phyloP scores from a whole-genome alignment of 2,329 filamentous ascomycete genomes.

The Pezicula carpinea region DNA sequence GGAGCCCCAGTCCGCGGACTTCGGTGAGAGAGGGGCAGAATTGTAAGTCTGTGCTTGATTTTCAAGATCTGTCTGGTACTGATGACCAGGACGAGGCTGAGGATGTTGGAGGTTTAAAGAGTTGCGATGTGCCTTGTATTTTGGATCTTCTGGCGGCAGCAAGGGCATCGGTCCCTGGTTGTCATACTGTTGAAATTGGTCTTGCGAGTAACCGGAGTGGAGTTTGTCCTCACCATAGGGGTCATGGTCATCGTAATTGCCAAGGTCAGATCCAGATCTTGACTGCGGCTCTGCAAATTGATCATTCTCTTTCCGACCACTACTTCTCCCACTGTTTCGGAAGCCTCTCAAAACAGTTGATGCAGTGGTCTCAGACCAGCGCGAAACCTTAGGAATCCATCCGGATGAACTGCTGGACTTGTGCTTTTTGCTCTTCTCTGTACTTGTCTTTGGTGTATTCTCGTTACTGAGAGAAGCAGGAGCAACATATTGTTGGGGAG shows the following conservation, averaged over 20 bases:
- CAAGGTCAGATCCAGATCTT: conserved; percentile 70
- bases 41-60: conserved; percentile 66
- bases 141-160: conserved; percentile 56
- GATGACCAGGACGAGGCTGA: conserved; percentile 68
- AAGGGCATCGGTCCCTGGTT: conserved; percentile 21
- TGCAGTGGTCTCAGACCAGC: conserved; percentile 95
- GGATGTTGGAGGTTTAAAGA: conserved; percentile 77
- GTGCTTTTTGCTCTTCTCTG: conserved; percentile 78
- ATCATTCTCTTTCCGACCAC: conserved; percentile 56
- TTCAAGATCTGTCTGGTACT: conserved; percentile 70
- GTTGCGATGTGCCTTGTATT: conserved; percentile 78
- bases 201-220: conserved; percentile 51
- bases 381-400: conserved; percentile 86
- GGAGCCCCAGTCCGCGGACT: conserved; percentile 60
- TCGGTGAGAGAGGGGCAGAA: conserved; percentile 49
- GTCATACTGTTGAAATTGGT: conserved; percentile 32
- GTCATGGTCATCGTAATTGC: conserved; percentile 58
- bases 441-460: conserved; percentile 63
- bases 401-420: conserved; percentile 77
- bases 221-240: conserved; percentile 58
- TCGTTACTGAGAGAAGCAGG: conserved; percentile 60
- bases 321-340: conserved; percentile 56
- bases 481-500: conserved; percentile 45
- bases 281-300: conserved; percentile 51
- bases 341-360: conserved; percentile 80